Base-by-base conservation (phyloP, 2,329 filamentous ascomycete genomes). In the Tolypocladium tundrense region DNA sequence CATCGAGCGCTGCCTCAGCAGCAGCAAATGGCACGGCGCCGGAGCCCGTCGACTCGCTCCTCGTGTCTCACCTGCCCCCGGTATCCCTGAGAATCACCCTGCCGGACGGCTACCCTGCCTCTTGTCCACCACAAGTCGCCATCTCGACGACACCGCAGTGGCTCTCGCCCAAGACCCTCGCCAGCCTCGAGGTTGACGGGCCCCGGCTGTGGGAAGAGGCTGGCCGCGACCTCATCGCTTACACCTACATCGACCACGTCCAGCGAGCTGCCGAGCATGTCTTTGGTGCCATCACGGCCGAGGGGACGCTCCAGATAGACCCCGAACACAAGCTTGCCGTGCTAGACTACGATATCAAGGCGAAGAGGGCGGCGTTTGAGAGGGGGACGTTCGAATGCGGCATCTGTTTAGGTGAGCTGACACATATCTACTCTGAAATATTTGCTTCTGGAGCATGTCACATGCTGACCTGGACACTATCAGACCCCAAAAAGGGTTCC, bases 321-420 rank as follows among this genome's bases (percentile, higher is more conserved):
- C 73, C 79, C 2, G 77, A 79, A 59, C 78, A 84, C 67, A 88
- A 90, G 71, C 82, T 90, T 21, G 81, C 85, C 6, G 77, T 97
- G 16, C 72, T 96, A 50, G 88, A 91, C 63, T 91, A 89, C 65
- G 88, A 96, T 67, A 85, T 84, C 59, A 86, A 86, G 60, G 85
- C 88, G 8, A 88, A 88, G 67, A 83, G 84, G 57, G 83, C 84
- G 27, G 84, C 85, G 0, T 97, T 97, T 68, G 87, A 94, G 60
- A 85, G 84, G 63, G 88, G 87, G 65, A 96, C 90, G 0, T 97
- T 94, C 68, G 85, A 92, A 56, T 97, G 93, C 63, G 90, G 88
- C 1, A 82, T 97, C 53, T 97, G 92, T 68, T 73, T 97, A 53
- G 80, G 81, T 84, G 73, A 58, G 76, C 63, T 27, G 14, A 40